Percentiles rank a stretch among this genome's conserved stretches.
Conservation (phyloP, 768 basidiomycete genomes). For the Leccinum truebloodii region DNA sequence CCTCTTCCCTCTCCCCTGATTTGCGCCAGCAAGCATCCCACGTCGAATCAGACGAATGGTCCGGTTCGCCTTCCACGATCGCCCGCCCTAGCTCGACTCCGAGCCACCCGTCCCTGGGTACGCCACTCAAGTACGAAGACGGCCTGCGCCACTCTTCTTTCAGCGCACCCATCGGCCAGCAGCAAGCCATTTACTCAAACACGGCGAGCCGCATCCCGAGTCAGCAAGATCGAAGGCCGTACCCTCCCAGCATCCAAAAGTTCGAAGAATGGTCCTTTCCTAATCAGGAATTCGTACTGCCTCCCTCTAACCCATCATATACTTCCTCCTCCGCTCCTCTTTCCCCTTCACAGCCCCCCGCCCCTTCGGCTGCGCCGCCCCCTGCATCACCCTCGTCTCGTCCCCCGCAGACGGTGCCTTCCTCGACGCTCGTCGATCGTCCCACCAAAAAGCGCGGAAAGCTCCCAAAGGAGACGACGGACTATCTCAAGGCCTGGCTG, state of each 20-base stretch:
- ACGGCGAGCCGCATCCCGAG: conserved; percentile 66
- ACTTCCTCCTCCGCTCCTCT: conserved; percentile 37
- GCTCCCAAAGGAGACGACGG: conserved; percentile 87
- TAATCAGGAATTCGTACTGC: conserved; percentile 55
- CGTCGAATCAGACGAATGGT: conserved; percentile 58
- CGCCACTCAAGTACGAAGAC: conserved; percentile 70
- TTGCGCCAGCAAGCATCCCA: conserved; percentile 42
- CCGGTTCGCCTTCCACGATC: conserved; percentile 54
- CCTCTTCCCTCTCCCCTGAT: conserved; percentile 49
- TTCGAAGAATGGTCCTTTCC: conserved; percentile 75
- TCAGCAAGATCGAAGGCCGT: conserved; percentile 65
- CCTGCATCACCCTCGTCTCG: conserved; percentile 47
- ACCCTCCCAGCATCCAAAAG: conserved; percentile 46
- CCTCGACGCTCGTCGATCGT: conserved; percentile 68
- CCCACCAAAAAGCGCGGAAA: conserved; percentile 84
- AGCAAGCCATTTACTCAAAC: conserved; percentile 59
- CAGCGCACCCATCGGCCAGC: conserved; percentile 55
- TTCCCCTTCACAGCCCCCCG: conserved; percentile 39
- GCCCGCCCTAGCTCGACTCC: conserved; percentile 70
- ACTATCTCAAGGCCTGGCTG: conserved; percentile 86
- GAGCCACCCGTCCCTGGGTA: conserved; percentile 50
- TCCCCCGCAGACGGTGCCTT: conserved; percentile 51
- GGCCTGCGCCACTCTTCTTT: conserved; percentile 67
- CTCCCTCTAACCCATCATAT: conserved; percentile 17
- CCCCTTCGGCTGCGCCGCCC: conserved; percentile 36